phyloP scores from a whole-genome alignment of 2,329 filamentous ascomycete species.

The Colletotrichum horii region DNA sequence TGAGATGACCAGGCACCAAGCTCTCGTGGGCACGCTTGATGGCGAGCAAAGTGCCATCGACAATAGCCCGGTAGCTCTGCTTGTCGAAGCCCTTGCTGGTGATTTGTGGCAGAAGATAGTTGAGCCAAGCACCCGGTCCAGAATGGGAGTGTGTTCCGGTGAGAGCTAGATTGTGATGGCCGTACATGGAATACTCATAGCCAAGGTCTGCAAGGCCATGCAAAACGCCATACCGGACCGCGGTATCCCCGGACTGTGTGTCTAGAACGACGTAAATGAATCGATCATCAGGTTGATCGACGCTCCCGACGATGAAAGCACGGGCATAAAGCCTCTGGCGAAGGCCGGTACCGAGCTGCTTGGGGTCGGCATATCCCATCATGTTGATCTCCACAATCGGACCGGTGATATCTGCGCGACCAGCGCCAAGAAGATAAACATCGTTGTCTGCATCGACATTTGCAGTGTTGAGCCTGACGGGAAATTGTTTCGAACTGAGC shows the following conservation, averaged over 20 bases:
- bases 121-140: conserved; percentile 89
- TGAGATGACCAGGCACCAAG: conserved; percentile 64
- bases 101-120: conserved; percentile 89
- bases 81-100: conserved; percentile 85
- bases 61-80: conserved; percentile 85
- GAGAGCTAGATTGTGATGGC: conserved; percentile 81
- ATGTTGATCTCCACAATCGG: conserved; percentile 89
- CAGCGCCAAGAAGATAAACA: conserved; percentile 55
- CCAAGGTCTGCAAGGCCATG: conserved; percentile 73
- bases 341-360: conserved; percentile 81
- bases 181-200: conserved; percentile 75
- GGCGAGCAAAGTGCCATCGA: conserved; percentile 81
- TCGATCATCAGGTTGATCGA: conserved; percentile 67
- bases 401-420: conserved; percentile 63
- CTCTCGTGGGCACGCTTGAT: conserved; percentile 78
- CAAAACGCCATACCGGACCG: conserved; percentile 82
- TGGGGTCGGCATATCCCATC: conserved; percentile 84
- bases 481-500: neutral
- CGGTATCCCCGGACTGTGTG: conserved; percentile 84
- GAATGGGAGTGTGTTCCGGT: conserved; percentile 92
- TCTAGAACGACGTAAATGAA: conserved; percentile 91
- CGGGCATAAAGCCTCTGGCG: conserved; percentile 86
- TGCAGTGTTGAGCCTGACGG: neutral
- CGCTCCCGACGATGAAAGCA: conserved; percentile 82
- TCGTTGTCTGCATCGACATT: conserved; percentile 27